Evolutionary conservation across 164 flowering plant species (phyloP).

Genomic region (Buxus sempervirens): DNA sequence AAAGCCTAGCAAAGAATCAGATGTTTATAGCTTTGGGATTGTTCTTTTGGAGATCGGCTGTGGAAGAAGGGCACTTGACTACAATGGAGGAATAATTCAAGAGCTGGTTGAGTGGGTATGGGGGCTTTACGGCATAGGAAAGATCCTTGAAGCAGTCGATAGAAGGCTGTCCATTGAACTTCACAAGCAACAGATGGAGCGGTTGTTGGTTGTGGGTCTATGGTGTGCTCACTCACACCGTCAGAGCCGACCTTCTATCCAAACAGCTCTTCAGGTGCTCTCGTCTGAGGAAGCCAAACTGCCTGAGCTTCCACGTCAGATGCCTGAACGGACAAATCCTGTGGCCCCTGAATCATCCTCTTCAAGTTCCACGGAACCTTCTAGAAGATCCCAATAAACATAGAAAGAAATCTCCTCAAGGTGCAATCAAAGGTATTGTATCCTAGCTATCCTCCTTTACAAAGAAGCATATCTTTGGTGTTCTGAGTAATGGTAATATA

Average conservation of each 20-base stretch:
- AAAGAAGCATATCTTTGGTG: too few species aligned
- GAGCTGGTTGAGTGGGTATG: neutral
- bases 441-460: too few species aligned
- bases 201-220: neutral
- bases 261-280: neutral
- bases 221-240: neutral
- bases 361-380: too few species aligned
- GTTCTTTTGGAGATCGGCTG: neutral
- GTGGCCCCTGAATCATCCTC: too few species aligned
- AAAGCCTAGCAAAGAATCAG: neutral
- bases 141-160: neutral
- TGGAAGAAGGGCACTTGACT: neutral
- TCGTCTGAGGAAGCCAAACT: too few species aligned
- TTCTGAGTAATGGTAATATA: too few species aligned
- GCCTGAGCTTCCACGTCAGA: too few species aligned
- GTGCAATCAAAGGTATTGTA: too few species aligned
- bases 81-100: neutral
- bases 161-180: neutral
- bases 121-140: neutral
- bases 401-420: too few species aligned
- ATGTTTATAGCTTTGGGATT: neutral
- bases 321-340: slow-evolving; percentile 7
- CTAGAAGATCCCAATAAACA: too few species aligned
- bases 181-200: neutral
- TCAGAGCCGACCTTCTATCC: neutral